Conservation (phyloP, 345 rosid species). For the Hibiscus mutabilis region DNA sequence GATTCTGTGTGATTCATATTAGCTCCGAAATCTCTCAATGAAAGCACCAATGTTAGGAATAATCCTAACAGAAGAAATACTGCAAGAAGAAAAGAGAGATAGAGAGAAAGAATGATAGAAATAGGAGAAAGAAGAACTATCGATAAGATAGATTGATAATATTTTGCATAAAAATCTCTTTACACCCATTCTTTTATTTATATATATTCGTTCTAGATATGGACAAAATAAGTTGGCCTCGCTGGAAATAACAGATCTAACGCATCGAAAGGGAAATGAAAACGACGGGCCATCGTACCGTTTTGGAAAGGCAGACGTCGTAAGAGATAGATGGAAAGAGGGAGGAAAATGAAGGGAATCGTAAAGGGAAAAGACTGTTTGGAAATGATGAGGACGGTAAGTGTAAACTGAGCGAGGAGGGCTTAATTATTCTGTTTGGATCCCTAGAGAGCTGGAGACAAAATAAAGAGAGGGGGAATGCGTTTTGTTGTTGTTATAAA, state of each 20-base stretch:
- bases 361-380: background rate
- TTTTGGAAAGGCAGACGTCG: background rate
- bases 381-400: background rate
- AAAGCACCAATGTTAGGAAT: too few species aligned
- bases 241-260: conserved; percentile 16
- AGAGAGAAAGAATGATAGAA: too few species aligned
- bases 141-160: too few species aligned
- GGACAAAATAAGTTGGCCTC: too few species aligned
- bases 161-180: too few species aligned
- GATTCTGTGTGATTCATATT: too few species aligned
- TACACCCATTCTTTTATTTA: too few species aligned
- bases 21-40: too few species aligned
- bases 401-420: background rate
- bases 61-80: too few species aligned
- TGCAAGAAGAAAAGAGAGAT: too few species aligned
- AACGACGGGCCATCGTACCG: conserved; percentile 4
- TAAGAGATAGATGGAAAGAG: background rate
- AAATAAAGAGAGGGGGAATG: background rate
- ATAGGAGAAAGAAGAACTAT: too few species aligned
- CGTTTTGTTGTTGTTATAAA: background rate
- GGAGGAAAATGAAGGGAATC: background rate
- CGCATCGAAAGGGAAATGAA: background rate
- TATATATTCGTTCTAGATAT: too few species aligned
- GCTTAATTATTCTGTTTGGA: background rate
- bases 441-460: conserved; percentile 14